Base-by-base conservation (phyloP, 768 basidiomycete genomes). In the Boletus barrowsii region DNA sequence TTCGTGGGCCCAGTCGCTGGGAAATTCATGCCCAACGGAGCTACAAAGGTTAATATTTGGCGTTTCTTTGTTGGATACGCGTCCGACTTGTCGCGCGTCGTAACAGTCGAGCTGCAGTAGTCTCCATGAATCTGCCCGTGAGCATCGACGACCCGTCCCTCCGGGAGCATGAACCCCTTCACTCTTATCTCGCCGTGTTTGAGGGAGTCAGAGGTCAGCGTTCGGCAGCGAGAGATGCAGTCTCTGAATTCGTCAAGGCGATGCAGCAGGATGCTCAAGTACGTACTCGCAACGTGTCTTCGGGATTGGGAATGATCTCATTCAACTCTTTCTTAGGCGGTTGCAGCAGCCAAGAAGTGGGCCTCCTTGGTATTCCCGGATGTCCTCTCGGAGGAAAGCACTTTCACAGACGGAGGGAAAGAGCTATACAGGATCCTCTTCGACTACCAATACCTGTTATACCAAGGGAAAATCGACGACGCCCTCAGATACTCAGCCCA, bases 381-480 rank as follows among this genome's bases (percentile, higher is more conserved):
- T 8, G 7, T 3, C 32, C 14, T 41, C 36, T 10, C 35, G 4
- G 17, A 54, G 15, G 48, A 44, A 43, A 14, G 20, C 32, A 29
- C 32, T n/a, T 20, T 61, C 39, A 51, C 35, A 22, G 56, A 60
- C 33, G 47, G 42, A 30, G 58, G 56, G 10, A 8, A 44, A 41
- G 39, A 44, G 41, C 56, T 68, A 8, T 69, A 49, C 56, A 24
- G 3, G 44, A 48, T 29, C 36, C 69, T 71, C 52, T 45, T 69
- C 53, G 15, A 57, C 33, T 71, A 59, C 37, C 56, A 69, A 44
- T 3, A 15, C 30, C 43, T 0, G 29, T 41, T 66, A 30, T 15
- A 29, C 22, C 6, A 3, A 44, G 47, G 18, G 5, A 20, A 17
- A 5, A 5, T 6, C 11, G 0, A 18, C 10, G 8, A 10, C 2